Evolutionary conservation across 1,284 basidiomycete genomes (phyloP), one percentile per base, ranked within the genome.

Genomic region (Ceratobasidium theobromae): DNA sequence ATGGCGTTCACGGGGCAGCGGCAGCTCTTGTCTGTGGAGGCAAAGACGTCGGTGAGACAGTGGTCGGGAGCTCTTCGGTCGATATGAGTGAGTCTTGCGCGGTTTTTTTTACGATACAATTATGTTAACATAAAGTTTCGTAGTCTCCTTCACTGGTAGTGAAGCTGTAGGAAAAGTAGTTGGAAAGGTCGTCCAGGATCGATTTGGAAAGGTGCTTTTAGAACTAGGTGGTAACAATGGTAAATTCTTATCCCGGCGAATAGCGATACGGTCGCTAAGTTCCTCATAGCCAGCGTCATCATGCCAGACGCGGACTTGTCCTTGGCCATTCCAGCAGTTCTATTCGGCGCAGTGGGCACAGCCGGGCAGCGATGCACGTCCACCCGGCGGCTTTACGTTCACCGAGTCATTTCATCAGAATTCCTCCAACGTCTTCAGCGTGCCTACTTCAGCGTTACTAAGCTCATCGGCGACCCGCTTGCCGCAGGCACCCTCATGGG

Each of bases 201-300:
- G 87, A 72, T 94, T 90, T 76, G 92, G 91, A 51, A 91, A 96
- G 79, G 80, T 86, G 35, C 85, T 96, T 41, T 82, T 98, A 32
- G 95, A 98, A 75, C 81, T 98, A 9, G 95, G 95, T n/a, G 95
- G 95, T 38, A 98, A 98, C 78, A 97, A 97, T 73, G 89, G 88
- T 89, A 74, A n/a, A n/a, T n/a, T n/a, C n/a, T n/a, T n/a, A n/a
- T n/a, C n/a, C n/a, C n/a, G n/a, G n/a, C n/a, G n/a, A n/a, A n/a
- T n/a, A n/a, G n/a, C n/a, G 6, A 52, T 69, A 27, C 25, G 69
- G 62, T 66, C 69, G 5, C 43, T 45, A 21, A 45, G 6, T 45
- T 64, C 49, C 64, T 69, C 72, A 46, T 18, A 40, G 62, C 58
- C 72, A 90, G 93, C 40, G 88, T 97, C 72, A 84, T 98, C 68